Evolutionary conservation across 2,329 filamentous ascomycete genomes (phyloP), one percentile per base, ranked within the genome.

Genomic region (Verticillium klebahnii): DNA sequence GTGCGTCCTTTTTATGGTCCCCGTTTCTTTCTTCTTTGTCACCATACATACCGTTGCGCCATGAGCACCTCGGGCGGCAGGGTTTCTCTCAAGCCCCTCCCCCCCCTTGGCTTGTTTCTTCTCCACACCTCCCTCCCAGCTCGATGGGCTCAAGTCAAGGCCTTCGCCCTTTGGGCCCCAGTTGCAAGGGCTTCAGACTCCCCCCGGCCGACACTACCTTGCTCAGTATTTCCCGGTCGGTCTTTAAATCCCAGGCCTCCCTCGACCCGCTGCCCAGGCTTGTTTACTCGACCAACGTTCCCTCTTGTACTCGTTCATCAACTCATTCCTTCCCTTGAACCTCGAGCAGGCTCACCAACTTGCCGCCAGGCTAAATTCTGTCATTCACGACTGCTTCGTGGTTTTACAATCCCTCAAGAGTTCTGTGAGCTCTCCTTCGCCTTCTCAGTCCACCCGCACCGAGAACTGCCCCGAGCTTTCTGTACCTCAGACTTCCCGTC

Each of bases 341-440:
- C 56, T 39, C 32, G 56, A 58, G 56, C 56, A 58, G 56, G 56
- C 56, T 58, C 56, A 58, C 34, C 34, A 3, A 58, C 34, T 39
- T 34, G 34, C 32, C 34, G 5, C 8, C 31, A 25, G 54, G 54
- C 31, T 34, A 56, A 9, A 56, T 50, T 50, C 45, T 23, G 12
- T 50, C 45, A 50, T 50, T 50, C 45, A 50, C 45, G 19, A 50
- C 45, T 50, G 45, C 45, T 23, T 50, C 45, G 45, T 50, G 45
- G 6, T 50, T 50, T 3, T 50, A 11, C 45, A 23, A 50, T 50
- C 45, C n/a, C 45, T 50, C 45, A 8, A 50, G 45, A 50, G 45
- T 50, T 50, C 45, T n/a, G 45, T 56, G 25, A 56, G 25, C 54
- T 56, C 54, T 17, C 25, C 31, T 9, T 14, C 14, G 56, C 32